Percentiles rank a stretch among this genome's conserved stretches.
phyloP scores from a whole-genome alignment of 1,284 basidiomycete genomes.

The Agroathelia rolfsii region DNA sequence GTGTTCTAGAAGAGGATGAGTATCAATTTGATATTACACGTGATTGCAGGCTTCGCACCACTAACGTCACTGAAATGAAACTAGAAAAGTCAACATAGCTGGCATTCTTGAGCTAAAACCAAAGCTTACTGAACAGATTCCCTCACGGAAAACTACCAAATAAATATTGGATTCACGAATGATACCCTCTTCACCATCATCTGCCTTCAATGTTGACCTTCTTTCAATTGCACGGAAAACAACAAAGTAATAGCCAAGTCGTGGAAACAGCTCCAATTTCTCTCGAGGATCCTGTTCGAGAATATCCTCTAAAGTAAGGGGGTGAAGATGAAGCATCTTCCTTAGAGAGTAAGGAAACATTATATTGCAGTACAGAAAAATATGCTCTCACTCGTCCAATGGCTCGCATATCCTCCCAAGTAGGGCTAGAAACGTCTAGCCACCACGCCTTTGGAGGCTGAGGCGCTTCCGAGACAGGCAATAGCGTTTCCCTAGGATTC shows the following conservation, averaged over 20 bases:
- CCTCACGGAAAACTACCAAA: conserved; percentile 83
- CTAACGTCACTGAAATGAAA: conserved; percentile 92
- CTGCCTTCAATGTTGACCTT: conserved; percentile 22
- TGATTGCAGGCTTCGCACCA: no score
- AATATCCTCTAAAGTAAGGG: conserved; percentile 91
- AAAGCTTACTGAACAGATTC: conserved; percentile 72
- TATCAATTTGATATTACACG: no score
- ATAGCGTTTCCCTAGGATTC: conserved; percentile 5
- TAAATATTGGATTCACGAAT: conserved; percentile 83
- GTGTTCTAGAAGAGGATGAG: conserved; percentile 47
- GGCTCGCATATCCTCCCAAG: conserved; percentile 82
- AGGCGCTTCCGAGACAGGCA: conserved; percentile 2
- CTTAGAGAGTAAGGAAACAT: conserved; percentile 3
- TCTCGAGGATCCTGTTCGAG: conserved; percentile 91
- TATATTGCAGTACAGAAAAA: conserved; percentile 2
- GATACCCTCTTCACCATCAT: conserved; percentile 29
- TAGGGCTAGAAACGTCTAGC: conserved; percentile 85
- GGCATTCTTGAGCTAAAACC: conserved; percentile 6
- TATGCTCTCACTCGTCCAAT: conserved; percentile 63
- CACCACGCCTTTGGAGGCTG: conserved; percentile 65
- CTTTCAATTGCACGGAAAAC: conserved; percentile 81
- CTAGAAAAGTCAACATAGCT: conserved; percentile 36
- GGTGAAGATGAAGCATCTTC: conserved; percentile 83
- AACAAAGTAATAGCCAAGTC: conserved; percentile 89
- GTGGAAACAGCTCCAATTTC: conserved; percentile 85